phyloP scores from a whole-genome alignment of 2,329 filamentous ascomycete genomes.

The Cladophialophora chaetospira region DNA sequence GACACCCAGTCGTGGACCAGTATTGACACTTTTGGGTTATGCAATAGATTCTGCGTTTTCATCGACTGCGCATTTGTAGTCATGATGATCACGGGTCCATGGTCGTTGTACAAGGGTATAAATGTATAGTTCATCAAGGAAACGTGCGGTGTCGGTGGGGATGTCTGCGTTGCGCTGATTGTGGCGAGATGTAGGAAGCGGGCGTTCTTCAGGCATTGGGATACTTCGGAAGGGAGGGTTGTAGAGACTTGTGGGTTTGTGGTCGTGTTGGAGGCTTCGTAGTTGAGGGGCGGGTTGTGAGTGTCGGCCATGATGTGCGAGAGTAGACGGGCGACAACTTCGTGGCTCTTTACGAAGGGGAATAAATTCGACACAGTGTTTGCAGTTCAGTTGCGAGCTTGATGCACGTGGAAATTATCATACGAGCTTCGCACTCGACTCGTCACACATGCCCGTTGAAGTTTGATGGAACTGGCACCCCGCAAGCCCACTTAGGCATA shows the following conservation, averaged over 20 bases:
- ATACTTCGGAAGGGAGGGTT: conserved; percentile 77
- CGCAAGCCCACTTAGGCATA: not conserved
- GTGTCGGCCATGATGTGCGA: conserved; percentile 43
- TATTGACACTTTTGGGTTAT: conserved; percentile 84
- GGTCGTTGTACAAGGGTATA: conserved; percentile 57
- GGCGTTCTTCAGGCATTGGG: conserved; percentile 89
- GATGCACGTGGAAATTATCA: not conserved
- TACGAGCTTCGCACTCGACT: not conserved
- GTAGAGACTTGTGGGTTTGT: conserved; percentile 70
- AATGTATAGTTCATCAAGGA: conserved; percentile 99
- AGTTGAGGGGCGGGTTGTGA: conserved; percentile 69
- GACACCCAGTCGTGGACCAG: conserved; percentile 99
- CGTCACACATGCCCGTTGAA: conserved; percentile 1
- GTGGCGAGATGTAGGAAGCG: conserved; percentile 97
- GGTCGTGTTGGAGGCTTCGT: conserved; percentile 72
- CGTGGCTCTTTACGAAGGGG: not conserved
- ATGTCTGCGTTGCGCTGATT: conserved; percentile 48
- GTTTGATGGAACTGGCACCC: not conserved
- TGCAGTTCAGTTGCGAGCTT: not conserved
- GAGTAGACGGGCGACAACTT: not conserved
- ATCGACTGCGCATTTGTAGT: conserved; percentile 76
- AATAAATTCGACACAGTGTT: not conserved
- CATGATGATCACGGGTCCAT: conserved; percentile 85
- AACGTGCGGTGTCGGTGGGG: conserved; percentile 79
- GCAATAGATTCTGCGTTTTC: conserved; percentile 73